phyloP scores from a whole-genome alignment of 2,329 filamentous ascomycete genomes.

The Ophiostoma sp. region DNA sequence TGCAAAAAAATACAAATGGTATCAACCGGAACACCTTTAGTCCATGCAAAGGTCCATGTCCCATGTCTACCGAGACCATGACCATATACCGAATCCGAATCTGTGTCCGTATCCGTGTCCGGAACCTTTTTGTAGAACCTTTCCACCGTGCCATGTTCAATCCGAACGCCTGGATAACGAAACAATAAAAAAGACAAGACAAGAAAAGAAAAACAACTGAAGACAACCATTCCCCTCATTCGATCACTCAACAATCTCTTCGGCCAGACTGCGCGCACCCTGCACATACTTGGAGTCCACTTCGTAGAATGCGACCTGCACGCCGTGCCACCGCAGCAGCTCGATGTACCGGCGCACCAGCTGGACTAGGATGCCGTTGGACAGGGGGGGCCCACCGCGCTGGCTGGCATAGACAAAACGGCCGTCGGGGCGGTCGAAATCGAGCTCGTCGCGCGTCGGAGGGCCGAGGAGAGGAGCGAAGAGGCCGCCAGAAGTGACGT shows the following conservation, averaged over 20 bases:
- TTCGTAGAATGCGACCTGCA: slow-evolving; percentile 17
- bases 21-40: background rate
- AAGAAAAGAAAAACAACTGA: background rate
- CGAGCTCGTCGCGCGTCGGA: background rate
- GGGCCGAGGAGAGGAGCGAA: background rate
- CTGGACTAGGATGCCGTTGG: slow-evolving; percentile 22
- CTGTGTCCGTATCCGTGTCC: too few relatives aligned
- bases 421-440: slow-evolving; percentile 17
- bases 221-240: background rate
- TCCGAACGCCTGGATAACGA: background rate
- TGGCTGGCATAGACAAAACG: slow-evolving; percentile 9
- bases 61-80: background rate
- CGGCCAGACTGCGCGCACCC: background rate
- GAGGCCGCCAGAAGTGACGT: background rate
- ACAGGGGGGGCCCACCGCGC: background rate
- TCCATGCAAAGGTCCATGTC: too few relatives aligned
- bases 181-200: background rate
- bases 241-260: background rate
- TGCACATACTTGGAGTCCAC: background rate
- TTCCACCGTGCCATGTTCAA: background rate
- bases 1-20: background rate
- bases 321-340: slow-evolving; percentile 23
- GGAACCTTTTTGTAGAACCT: too few relatives aligned
- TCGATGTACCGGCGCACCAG: slow-evolving; percentile 22
- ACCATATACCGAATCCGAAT: too few relatives aligned